These are phyloP conservation scores for Hanseniaspora thailandica DNA, from an alignment of 805 yeast genomes.

Conservation along the genomic window DNA sequence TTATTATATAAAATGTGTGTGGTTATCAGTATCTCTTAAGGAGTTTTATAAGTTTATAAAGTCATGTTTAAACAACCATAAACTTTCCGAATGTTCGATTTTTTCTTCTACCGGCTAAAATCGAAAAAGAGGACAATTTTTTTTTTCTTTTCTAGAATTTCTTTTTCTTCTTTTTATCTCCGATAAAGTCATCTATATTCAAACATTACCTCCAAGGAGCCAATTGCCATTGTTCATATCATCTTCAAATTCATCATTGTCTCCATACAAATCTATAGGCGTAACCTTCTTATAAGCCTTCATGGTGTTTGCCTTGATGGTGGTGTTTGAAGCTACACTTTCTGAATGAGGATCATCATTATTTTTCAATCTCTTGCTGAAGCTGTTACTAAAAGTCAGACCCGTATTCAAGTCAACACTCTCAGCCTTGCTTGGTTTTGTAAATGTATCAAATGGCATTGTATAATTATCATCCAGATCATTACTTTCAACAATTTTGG, in stretches of 20 bases:
- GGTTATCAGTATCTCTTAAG: no score
- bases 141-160: neutral
- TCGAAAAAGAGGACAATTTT: neutral
- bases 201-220: neutral
- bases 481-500: neutral
- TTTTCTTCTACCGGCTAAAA: no score
- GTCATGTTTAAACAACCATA: no score
- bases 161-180: neutral
- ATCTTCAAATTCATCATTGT: neutral
- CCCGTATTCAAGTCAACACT: slow-evolving; percentile 24
- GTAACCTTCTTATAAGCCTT: slow-evolving; percentile 2
- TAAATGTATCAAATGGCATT: neutral
- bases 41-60: no score
- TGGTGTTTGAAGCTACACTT: neutral
- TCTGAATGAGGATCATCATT: slow-evolving; percentile 7
- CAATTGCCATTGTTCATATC: neutral
- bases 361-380: neutral
- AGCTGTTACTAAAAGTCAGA: slow-evolving; percentile 14
- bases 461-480: neutral
- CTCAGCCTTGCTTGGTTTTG: neutral
- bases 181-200: neutral
- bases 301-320: neutral
- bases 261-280: slow-evolving; percentile 6
- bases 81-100: no score
- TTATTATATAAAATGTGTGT: no score